Base-by-base conservation (phyloP, 2,329 filamentous ascomycete species). In the Truncatella angustata region DNA sequence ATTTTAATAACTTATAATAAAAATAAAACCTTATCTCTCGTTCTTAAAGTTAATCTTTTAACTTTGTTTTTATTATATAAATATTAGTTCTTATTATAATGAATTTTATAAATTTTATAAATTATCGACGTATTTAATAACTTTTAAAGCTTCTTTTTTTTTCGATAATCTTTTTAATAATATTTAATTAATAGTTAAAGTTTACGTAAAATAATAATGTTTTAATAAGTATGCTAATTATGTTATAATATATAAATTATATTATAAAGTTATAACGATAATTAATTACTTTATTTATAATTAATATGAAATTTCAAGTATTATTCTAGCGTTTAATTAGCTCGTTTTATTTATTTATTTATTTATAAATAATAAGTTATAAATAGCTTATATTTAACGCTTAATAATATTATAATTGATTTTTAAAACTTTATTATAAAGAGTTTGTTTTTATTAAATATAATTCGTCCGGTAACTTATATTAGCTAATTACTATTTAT, bases 61-160 rank as follows among this genome's bases (percentile, higher is more conserved):
- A 53, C 56, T 50, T 51, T 50, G n/a, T 57, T 39, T 35, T 40
- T 55, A 49, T 39, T 46, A 35, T 54, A 54, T 16, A 9, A 32
- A 32, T 32, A 32, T 32, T 32, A 32, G 12, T 32, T 32, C 28
- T 32, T 39, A 56, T 37, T 56, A 49, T 24, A 36, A 49, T 45
- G 49, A 37, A 35, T 42, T 42, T 43, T 18, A 43, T 54, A 57
- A 57, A 56, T 40, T 57, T 45, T 42, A 28, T 50, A 50, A 51
- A 5, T 39, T 39, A n/a, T 39, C 16, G 43, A 51, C 23, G 36
- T 47, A 37, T 34, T 50, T 39, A 32, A 52, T 50, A 51, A 56
- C 44, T 37, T 48, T 50, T 52, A 53, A 51, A 42, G 39, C 55
- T 60, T 52, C 14, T 56, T 57, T 50, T 55, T 58, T 45, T 59